Percentiles rank a stretch among this genome's conserved stretches.
phyloP scores from a whole-genome alignment of 352 stramenopile genomes.

The Pythium dissimile region DNA sequence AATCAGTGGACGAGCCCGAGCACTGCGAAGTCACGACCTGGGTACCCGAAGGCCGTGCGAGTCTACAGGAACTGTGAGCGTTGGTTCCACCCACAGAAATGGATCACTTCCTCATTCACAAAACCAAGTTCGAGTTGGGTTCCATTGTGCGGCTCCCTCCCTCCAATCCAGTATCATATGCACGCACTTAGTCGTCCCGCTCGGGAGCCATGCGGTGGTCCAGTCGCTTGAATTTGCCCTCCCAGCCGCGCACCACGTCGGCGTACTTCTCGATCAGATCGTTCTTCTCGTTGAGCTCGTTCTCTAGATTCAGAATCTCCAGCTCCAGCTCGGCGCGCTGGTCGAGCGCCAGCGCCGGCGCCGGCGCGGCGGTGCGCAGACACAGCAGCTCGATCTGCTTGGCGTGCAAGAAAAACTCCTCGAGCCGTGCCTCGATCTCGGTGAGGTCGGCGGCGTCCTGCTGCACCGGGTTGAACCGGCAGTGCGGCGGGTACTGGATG shows the following conservation, averaged over 20 bases:
- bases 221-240: constrained; percentile 81
- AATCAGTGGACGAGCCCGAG: no score
- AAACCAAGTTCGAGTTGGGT: no score
- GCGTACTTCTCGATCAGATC: constrained; percentile 84
- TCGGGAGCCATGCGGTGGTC: constrained; percentile 63
- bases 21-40: no score
- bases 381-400: constrained; percentile 83
- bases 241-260: constrained; percentile 79
- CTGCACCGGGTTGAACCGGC: constrained; percentile 79
- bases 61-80: no score
- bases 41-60: no score
- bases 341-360: constrained; percentile 1
- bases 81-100: no score
- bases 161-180: no score
- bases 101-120: no score
- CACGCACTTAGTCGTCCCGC: constrained; percentile 21
- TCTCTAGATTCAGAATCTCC: constrained; percentile 73
- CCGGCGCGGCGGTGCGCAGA: no score
- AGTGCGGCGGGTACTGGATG: constrained; percentile 82
- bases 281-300: constrained; percentile 79
- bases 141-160: no score
- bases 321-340: constrained; percentile 59
- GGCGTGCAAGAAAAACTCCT: constrained; percentile 76
- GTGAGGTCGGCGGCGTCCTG: constrained; percentile 71
- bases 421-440: constrained; percentile 64